Conservation (phyloP, 306 rosid species). For the Cucumis cinereus region DNA sequence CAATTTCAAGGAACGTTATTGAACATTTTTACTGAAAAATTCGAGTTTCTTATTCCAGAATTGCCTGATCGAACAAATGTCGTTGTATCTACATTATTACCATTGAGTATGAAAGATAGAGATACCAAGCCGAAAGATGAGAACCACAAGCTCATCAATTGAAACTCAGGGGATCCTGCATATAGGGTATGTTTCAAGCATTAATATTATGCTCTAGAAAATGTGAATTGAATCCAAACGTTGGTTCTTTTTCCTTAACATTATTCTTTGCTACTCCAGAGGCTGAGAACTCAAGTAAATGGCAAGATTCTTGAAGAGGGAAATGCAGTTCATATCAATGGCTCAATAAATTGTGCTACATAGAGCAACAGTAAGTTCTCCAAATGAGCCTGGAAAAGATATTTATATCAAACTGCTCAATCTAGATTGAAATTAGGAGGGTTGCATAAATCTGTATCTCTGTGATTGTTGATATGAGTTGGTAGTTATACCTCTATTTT, state of each 20-base stretch:
- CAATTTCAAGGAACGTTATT: background rate
- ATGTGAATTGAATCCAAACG: background rate
- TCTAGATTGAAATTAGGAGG: background rate
- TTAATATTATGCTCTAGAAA: background rate
- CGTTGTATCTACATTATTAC: slow-evolving; percentile 17
- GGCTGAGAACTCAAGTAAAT: slow-evolving; percentile 13
- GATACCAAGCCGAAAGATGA: slow-evolving; percentile 29
- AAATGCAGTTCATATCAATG: slow-evolving; percentile 1
- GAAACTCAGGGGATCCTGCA: slow-evolving; percentile 15
- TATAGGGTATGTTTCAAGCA: slow-evolving; percentile 9
- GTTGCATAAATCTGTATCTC: background rate
- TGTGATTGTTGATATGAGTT: background rate
- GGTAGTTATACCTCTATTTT: background rate
- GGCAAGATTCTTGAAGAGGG: slow-evolving; percentile 15
- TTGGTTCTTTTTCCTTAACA: background rate
- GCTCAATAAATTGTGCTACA: slow-evolving; percentile 2
- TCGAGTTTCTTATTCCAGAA: slow-evolving; percentile 11
- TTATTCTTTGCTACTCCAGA: background rate
- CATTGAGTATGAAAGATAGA: slow-evolving; percentile 22
- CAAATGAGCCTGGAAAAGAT: background rate
- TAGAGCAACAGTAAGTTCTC: background rate
- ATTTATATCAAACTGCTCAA: background rate
- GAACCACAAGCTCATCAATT: slow-evolving; percentile 19
- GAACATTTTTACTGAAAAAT: background rate
- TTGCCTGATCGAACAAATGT: slow-evolving; percentile 33